These are phyloP conservation scores for Termitomyces heimii DNA, from an alignment of 768 basidiomycete species.

Conservation along the genomic window DNA sequence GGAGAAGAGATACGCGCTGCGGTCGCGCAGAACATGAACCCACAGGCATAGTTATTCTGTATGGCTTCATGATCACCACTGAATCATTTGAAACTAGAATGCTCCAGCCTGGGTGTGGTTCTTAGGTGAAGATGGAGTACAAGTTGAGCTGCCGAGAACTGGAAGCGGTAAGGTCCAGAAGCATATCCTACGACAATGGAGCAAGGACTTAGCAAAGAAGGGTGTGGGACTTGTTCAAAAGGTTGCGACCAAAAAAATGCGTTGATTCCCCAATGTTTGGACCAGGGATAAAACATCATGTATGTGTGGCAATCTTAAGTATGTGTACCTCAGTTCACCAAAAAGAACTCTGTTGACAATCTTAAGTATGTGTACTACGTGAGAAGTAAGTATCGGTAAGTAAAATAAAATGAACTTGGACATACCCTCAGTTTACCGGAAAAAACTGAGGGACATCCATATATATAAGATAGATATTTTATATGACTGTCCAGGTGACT, in stretches of 20 bases:
- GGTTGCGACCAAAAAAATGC: neutral
- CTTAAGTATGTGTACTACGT: too few relatives aligned
- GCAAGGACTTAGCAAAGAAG: conserved; percentile 43
- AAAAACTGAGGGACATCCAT: too few relatives aligned
- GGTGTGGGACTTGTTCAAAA: conserved; percentile 30
- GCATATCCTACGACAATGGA: conserved; percentile 69
- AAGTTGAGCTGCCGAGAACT: conserved; percentile 69
- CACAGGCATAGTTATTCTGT: conserved; percentile 47
- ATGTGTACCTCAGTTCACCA: too few relatives aligned
- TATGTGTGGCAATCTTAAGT: too few relatives aligned
- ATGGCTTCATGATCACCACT: neutral
- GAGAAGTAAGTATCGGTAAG: too few relatives aligned
- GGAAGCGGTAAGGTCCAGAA: conserved; percentile 88
- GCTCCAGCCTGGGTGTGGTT: conserved; percentile 84
- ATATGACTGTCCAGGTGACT: too few relatives aligned
- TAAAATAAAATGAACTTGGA: too few relatives aligned
- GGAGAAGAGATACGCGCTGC: conserved; percentile 46
- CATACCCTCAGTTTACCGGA: too few relatives aligned
- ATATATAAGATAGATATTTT: too few relatives aligned
- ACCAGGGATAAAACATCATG: too few relatives aligned
- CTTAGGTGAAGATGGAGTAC: conserved; percentile 55
- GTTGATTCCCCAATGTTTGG: neutral
- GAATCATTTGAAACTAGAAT: conserved; percentile 38
- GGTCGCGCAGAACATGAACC: conserved; percentile 65
- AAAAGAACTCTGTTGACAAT: too few relatives aligned